These are phyloP conservation scores for Arthrobotrys musiformis DNA, from an alignment of 2,329 filamentous ascomycete genomes.

Conservation along the genomic window DNA sequence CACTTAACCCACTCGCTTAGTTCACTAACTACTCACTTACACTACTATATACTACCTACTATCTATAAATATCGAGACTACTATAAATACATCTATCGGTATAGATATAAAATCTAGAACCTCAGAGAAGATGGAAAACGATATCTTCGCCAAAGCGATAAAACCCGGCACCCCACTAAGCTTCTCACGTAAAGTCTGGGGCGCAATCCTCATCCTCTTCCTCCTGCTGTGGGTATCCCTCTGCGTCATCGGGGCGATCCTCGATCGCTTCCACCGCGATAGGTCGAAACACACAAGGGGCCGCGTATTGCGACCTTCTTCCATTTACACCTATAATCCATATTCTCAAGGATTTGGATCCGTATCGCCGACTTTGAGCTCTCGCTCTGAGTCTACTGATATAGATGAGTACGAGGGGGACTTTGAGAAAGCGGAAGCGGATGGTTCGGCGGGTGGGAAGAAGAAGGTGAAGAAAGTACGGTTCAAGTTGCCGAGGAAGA, in stretches of 20 bases:
- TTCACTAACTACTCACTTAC: too few relatives aligned
- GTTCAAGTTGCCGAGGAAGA: slow-evolving; percentile 18
- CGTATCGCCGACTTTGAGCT: neutral
- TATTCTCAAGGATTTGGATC: neutral
- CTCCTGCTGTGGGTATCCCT: neutral
- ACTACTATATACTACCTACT: too few relatives aligned
- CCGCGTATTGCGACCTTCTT: neutral
- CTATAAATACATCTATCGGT: too few relatives aligned
- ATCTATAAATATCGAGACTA: too few relatives aligned
- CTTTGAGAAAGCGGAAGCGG: neutral
- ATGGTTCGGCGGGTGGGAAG: neutral
- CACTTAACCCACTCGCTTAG: too few relatives aligned
- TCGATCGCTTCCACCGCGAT: neutral
- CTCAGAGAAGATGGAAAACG: neutral
- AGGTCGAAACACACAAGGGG: neutral
- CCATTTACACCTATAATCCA: neutral
- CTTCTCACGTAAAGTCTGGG: neutral
- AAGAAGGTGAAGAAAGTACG: slow-evolving; percentile 24
- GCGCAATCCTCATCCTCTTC: neutral
- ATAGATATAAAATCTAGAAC: too few relatives aligned
- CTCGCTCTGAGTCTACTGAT: neutral
- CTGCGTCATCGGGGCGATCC: neutral
- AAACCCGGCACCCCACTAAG: neutral
- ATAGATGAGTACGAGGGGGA: neutral
- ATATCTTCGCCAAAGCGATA: neutral